Conservation (phyloP, 148 eudicot genomes). For the Talinum fruticosum region DNA sequence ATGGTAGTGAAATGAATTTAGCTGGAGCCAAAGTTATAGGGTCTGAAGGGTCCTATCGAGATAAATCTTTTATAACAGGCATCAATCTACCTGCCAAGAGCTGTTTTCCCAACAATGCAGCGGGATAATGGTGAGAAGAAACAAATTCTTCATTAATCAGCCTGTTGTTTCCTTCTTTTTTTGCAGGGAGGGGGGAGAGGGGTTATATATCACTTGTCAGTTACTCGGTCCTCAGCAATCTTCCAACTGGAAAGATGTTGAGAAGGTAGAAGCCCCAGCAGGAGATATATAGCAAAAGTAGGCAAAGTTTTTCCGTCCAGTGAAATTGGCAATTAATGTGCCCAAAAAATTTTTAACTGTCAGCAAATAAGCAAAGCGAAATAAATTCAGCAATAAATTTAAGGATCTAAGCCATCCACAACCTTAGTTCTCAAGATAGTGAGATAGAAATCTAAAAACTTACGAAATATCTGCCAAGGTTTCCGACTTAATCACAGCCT, state of each 20-base stretch:
- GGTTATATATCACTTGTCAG: not conserved
- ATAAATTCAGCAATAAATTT: not conserved
- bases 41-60: not conserved
- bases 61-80: too few species aligned
- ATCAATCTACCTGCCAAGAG: not conserved
- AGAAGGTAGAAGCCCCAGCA: not conserved
- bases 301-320: not conserved
- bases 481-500: conserved; percentile 66
- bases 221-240: not conserved
- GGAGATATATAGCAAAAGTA: too few species aligned
- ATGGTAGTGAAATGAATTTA: not conserved
- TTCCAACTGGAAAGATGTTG: not conserved
- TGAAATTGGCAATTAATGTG: not conserved
- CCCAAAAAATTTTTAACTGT: not conserved
- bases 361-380: not conserved
- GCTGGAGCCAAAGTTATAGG: not conserved
- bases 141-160: too few species aligned
- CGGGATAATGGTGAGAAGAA: too few species aligned
- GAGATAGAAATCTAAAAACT: conserved; percentile 26
- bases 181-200: too few species aligned
- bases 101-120: not conserved
- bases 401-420: not conserved
- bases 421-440: not conserved
- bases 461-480: conserved; percentile 71
- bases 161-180: too few species aligned